phyloP scores from a whole-genome alignment of 2,329 filamentous ascomycete genomes.

The Hypoxylon rubiginosum region DNA sequence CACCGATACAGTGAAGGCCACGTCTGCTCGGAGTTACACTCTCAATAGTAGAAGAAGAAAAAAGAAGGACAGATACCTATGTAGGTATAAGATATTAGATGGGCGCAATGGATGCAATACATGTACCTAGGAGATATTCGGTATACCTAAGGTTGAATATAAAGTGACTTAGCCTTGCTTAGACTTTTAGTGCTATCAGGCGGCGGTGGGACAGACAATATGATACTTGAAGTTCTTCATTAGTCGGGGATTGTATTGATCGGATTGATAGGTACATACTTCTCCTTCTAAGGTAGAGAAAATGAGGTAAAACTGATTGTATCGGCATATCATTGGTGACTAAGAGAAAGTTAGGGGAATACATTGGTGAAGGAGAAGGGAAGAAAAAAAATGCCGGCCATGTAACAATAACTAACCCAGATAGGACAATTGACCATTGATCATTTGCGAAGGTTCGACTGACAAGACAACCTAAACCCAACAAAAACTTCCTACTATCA shows the following conservation, averaged over 20 bases:
- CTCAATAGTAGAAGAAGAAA: too few species aligned
- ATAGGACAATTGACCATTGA: slow-evolving; percentile 34
- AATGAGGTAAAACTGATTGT: not conserved
- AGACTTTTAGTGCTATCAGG: slow-evolving; percentile 12
- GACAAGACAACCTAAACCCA: slow-evolving; percentile 28
- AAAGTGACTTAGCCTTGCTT: not conserved
- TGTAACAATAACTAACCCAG: slow-evolving; percentile 38
- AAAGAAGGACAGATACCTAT: too few species aligned
- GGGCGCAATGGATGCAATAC: too few species aligned
- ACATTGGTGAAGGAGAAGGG: slow-evolving; percentile 3
- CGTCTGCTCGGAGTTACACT: too few species aligned
- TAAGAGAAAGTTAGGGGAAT: not conserved
- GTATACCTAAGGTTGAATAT: too few species aligned
- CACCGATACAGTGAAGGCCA: slow-evolving; percentile 1
- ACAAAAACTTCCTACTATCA: slow-evolving; percentile 24
- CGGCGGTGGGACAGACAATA: slow-evolving; percentile 12
- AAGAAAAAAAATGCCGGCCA: slow-evolving; percentile 30
- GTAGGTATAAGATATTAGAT: too few species aligned
- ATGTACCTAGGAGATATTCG: not conserved
- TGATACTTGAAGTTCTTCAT: not conserved
- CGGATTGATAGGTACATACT: not conserved
- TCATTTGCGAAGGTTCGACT: slow-evolving; percentile 21
- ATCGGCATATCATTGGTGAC: not conserved
- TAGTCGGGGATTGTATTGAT: not conserved
- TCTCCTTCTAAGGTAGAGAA: not conserved